Evolutionary conservation across 352 stramenopile species (phyloP).

Genomic region (Globisporangium middletonii): DNA sequence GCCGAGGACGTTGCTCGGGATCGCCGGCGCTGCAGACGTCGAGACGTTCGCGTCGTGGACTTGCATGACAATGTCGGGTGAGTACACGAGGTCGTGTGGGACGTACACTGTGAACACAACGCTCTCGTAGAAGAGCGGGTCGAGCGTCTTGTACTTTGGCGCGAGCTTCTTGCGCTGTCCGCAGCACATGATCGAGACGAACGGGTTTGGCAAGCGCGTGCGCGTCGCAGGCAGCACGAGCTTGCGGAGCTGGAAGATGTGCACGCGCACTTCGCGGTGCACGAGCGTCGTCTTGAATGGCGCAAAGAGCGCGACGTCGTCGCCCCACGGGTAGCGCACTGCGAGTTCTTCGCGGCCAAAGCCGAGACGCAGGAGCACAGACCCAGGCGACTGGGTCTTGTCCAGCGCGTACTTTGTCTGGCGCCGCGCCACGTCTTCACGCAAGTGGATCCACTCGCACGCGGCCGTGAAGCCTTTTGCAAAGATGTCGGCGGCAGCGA

Average conservation of each 20-base stretch:
- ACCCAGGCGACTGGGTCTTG: conserved; percentile 38
- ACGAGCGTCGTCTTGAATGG: conserved; percentile 44
- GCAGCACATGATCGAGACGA: conserved; percentile 71
- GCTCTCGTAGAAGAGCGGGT: conserved; percentile 82
- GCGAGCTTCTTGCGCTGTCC: conserved; percentile 50
- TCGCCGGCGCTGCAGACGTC: conserved; percentile 10
- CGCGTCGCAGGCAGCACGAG: conserved; percentile 37
- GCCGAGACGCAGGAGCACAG: conserved; percentile 46
- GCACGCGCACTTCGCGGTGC: conserved; percentile 63
- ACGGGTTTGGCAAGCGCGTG: conserved; percentile 63
- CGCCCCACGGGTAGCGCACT: conserved; percentile 44
- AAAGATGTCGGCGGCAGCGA: conserved; percentile 36
- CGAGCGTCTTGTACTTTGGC: conserved; percentile 41
- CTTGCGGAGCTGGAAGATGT: conserved; percentile 79
- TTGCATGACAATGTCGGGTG: conserved; percentile 65
- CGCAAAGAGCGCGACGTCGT: conserved; percentile 30
- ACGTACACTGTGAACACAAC: conserved; percentile 51
- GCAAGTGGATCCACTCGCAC: conserved; percentile 49
- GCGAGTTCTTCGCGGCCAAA: conserved; percentile 69
- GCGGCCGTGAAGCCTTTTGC: conserved; percentile 32
- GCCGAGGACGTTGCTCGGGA: conserved; percentile 23
- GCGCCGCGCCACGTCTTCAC: conserved; percentile 51
- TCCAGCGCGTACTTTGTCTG: conserved; percentile 54
- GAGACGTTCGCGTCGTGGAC: conserved; percentile 52
- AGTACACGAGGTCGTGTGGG: conserved; percentile 46